phyloP scores from a whole-genome alignment of 331 rosid genomes.

The Quercus phellos region DNA sequence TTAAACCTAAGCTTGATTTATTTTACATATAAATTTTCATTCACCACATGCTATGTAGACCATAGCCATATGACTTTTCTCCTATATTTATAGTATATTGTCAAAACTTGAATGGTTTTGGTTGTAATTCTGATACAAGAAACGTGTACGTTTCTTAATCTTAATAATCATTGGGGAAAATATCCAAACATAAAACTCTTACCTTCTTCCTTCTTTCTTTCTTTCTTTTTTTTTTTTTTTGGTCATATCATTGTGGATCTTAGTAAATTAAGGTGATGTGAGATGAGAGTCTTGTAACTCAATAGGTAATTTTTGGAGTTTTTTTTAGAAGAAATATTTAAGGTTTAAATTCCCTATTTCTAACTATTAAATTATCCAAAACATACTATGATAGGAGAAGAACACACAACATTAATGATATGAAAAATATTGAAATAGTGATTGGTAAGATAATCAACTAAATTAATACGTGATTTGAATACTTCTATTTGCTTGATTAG shows the following conservation, averaged over 20 bases:
- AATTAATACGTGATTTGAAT: neutral
- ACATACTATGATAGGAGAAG: no score
- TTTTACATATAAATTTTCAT: neutral
- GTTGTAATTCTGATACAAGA: neutral
- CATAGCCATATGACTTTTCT: no score
- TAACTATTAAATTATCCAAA: no score
- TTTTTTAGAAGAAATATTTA: no score
- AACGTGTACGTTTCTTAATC: neutral
- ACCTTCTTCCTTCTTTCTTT: no score
- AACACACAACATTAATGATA: no score
- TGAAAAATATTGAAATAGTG: neutral
- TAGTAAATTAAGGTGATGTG: no score
- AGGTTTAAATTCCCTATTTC: rapidly evolving
- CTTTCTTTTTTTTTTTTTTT: neutral
- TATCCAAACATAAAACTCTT: neutral
- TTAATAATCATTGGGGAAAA: neutral
- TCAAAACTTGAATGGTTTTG: neutral
- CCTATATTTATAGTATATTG: no score
- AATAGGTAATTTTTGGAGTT: no score
- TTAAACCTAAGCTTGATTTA: neutral
- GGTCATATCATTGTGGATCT: no score
- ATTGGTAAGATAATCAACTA: neutral
- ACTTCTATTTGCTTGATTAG: neutral
- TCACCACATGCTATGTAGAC: neutral
- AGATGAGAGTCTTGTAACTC: rapidly evolving